These are phyloP conservation scores for Chaetoscypha palmicola DNA, from an alignment of 2,329 filamentous ascomycete species.

Conservation along the genomic window DNA sequence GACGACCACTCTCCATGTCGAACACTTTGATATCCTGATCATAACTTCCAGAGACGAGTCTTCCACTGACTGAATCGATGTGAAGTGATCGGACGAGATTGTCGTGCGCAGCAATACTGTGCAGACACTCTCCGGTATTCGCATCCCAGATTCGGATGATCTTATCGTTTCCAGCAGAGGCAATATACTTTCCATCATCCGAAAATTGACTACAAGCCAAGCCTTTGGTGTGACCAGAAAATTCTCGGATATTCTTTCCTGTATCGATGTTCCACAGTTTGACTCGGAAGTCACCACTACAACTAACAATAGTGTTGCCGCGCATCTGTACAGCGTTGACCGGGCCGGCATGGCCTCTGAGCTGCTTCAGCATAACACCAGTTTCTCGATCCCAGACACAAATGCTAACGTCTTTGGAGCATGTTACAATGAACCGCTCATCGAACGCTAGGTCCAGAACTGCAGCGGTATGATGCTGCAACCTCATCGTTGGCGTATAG, in stretches of 20 bases:
- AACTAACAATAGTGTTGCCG: conserved; percentile 86
- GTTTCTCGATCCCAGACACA: conserved; percentile 89
- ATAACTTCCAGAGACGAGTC: conserved; percentile 87
- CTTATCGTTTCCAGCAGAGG: conserved; percentile 91
- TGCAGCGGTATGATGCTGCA: conserved; percentile 74
- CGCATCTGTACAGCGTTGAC: conserved; percentile 96
- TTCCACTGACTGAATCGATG: conserved; percentile 77
- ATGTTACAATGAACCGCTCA: conserved; percentile 86
- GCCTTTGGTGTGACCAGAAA: conserved; percentile 83
- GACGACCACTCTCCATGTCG: conserved; percentile 71
- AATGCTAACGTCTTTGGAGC: conserved; percentile 91
- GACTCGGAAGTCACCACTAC: conserved; percentile 85
- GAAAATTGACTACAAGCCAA: conserved; percentile 94
- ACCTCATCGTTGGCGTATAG: conserved; percentile 72
- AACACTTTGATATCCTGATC: conserved; percentile 95
- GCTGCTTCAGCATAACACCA: conserved; percentile 65
- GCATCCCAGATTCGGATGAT: conserved; percentile 95
- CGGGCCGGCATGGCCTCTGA: conserved; percentile 80
- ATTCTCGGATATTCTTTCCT: conserved; percentile 83
- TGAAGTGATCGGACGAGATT: conserved; percentile 85
- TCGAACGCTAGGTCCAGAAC: conserved; percentile 94
- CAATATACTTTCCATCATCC: conserved; percentile 87
- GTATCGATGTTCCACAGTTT: conserved; percentile 94
- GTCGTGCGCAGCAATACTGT: conserved; percentile 74
- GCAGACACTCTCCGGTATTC: conserved; percentile 76